Conservation (phyloP, 352 stramenopile genomes). For the Phytophthora foliorum region DNA sequence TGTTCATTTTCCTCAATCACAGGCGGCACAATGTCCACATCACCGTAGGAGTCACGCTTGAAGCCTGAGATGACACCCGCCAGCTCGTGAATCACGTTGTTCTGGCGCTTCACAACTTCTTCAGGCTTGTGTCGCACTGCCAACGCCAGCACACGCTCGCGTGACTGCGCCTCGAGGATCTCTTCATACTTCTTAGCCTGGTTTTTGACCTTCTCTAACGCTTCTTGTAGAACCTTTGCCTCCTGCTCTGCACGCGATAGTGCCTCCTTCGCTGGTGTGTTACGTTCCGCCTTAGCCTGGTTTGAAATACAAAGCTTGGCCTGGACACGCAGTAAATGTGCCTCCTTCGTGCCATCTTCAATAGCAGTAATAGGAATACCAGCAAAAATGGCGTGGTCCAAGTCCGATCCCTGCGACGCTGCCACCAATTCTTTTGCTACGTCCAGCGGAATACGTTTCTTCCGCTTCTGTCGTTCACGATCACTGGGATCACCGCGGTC, state of each 20-base stretch:
- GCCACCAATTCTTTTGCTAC: slow-evolving; percentile 85
- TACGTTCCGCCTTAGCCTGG: slow-evolving; percentile 42
- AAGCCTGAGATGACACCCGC: slow-evolving; percentile 75
- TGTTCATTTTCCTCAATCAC: slow-evolving; percentile 73
- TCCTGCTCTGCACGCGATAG: slow-evolving; percentile 76
- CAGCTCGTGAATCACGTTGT: slow-evolving; percentile 86
- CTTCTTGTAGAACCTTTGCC: slow-evolving; percentile 80
- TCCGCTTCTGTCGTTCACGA: slow-evolving; percentile 65
- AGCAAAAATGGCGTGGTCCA: slow-evolving; percentile 74
- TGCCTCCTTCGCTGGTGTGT: slow-evolving; percentile 70
- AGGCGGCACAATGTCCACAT: slow-evolving; percentile 73
- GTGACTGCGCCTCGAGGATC: slow-evolving; percentile 76
- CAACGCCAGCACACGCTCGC: slow-evolving; percentile 71
- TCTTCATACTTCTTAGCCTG: slow-evolving; percentile 91
- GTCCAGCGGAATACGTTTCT: slow-evolving; percentile 85
- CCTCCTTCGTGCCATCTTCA: slow-evolving; percentile 80
- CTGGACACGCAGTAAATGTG: slow-evolving; percentile 82
- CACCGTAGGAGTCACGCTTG: slow-evolving; percentile 80
- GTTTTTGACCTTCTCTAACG: slow-evolving; percentile 85
- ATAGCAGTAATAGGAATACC: slow-evolving; percentile 80
- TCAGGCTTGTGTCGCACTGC: slow-evolving; percentile 80
- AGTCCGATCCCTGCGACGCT: slow-evolving; percentile 77
- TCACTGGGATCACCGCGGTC: slow-evolving; percentile 29
- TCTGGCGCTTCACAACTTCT: slow-evolving; percentile 82
- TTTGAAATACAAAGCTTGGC: slow-evolving; percentile 86